Conservation (phyloP, 495 filamentous ascomycete genomes). For the Trypethelium eluteriae region DNA sequence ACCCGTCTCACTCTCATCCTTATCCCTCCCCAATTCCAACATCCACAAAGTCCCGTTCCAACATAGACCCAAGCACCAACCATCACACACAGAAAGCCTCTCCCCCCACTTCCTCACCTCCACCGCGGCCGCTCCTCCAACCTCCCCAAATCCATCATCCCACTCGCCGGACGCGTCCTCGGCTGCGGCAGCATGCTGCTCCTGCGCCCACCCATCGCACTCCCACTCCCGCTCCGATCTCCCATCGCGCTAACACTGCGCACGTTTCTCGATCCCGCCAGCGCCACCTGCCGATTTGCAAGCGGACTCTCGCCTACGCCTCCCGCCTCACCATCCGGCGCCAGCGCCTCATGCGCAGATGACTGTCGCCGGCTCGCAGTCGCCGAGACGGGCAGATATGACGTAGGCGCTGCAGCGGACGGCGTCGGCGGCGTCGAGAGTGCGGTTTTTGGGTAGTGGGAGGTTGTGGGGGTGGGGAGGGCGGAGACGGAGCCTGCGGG, state of each 20-base stretch:
- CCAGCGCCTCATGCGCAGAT: not conserved
- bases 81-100: not conserved
- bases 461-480: not conserved
- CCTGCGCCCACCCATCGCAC: slow-evolving; percentile 36
- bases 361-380: not conserved
- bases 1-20: too few relatives aligned
- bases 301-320: not conserved
- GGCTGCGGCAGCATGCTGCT: slow-evolving; percentile 48
- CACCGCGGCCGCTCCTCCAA: slow-evolving; percentile 12
- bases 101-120: not conserved
- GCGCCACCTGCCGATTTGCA: slow-evolving; percentile 11
- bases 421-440: not conserved
- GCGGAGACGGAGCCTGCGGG: slow-evolving; percentile 16
- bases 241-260: slow-evolving; percentile 7
- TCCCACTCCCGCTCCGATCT: slow-evolving; percentile 14
- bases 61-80: not conserved
- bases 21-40: too few relatives aligned
- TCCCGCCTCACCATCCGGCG: not conserved
- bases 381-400: not conserved
- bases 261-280: slow-evolving; percentile 13
- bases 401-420: not conserved
- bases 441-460: not conserved
- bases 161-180: slow-evolving; percentile 15
- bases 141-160: slow-evolving; percentile 5
- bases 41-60: not conserved